These are phyloP conservation scores for Fusarium verrucosum DNA, from an alignment of 2,329 filamentous ascomycete species.

Conservation along the genomic window DNA sequence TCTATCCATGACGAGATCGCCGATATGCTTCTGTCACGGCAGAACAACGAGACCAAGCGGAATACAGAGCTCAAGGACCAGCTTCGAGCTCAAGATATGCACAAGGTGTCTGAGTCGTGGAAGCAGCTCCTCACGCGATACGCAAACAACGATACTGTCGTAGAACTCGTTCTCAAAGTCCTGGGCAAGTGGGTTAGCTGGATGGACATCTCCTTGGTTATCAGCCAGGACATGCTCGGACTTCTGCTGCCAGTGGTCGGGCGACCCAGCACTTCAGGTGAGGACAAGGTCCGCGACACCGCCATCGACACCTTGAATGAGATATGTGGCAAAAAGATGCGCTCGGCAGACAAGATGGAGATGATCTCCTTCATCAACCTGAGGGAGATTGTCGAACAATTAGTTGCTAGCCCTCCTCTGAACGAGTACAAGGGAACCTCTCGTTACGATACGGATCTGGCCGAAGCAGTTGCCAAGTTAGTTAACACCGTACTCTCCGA, in stretches of 20 bases:
- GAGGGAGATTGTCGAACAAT: slow-evolving; percentile 82
- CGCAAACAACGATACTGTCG: slow-evolving; percentile 73
- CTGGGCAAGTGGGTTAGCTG: slow-evolving; percentile 98
- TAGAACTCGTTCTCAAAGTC: slow-evolving; percentile 90
- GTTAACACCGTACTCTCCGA: slow-evolving; percentile 91
- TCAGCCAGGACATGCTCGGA: slow-evolving; percentile 87
- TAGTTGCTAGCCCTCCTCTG: slow-evolving; percentile 84
- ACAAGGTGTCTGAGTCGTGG: slow-evolving; percentile 89
- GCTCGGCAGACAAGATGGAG: slow-evolving; percentile 88
- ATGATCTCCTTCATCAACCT: slow-evolving; percentile 93
- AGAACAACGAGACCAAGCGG: slow-evolving; percentile 80
- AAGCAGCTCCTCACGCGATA: slow-evolving; percentile 87
- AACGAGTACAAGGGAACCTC: slow-evolving; percentile 81
- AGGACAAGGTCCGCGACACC: slow-evolving; percentile 86
- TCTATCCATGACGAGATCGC: slow-evolving; percentile 98
- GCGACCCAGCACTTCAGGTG: slow-evolving; percentile 69
- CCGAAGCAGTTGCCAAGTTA: slow-evolving; percentile 92
- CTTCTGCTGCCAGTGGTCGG: slow-evolving; percentile 87
- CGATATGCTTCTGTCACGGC: slow-evolving; percentile 84
- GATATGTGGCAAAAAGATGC: slow-evolving; percentile 98
- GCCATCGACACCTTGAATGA: slow-evolving; percentile 96
- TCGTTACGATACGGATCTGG: slow-evolving; percentile 93
- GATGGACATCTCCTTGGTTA: slow-evolving; percentile 94
- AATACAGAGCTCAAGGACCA: slow-evolving; percentile 93
- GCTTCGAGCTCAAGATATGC: slow-evolving; percentile 85